Evolutionary conservation across 169 alveolate genomes (phyloP).

Genomic region (Plasmodium cynomolgi): DNA sequence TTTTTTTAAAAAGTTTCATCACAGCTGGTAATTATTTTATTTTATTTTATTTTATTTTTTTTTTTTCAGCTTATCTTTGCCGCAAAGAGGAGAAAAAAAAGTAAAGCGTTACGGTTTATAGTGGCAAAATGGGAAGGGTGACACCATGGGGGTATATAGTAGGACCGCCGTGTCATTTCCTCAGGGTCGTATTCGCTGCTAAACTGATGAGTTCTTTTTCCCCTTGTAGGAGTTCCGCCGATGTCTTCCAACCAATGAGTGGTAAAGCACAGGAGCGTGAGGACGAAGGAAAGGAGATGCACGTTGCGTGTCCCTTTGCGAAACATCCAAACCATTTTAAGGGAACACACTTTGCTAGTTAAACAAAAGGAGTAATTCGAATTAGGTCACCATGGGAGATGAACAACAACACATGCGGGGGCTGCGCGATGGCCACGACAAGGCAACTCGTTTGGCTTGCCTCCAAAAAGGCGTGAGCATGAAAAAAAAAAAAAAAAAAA

Average conservation of each 20-base stretch:
- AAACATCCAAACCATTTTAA: background rate
- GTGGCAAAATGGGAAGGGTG: background rate
- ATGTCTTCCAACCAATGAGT: background rate
- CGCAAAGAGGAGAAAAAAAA: background rate
- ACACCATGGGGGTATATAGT: background rate
- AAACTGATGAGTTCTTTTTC: background rate
- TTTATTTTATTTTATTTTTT: background rate
- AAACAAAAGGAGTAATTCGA: background rate
- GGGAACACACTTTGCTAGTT: background rate
- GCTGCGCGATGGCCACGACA: background rate
- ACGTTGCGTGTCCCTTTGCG: background rate
- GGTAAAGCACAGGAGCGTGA: background rate
- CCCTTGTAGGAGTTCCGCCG: background rate
- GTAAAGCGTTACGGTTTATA: background rate
- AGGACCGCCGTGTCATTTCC: background rate
- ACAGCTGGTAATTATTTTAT: background rate
- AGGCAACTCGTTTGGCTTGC: background rate
- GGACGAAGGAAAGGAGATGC: no score
- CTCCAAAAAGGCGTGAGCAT: background rate
- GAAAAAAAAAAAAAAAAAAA: no score
- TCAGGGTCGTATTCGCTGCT: background rate
- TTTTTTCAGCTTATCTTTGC: background rate
- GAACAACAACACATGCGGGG: background rate
- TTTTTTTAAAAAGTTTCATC: background rate
- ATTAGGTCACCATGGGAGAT: background rate